These are phyloP conservation scores for Udeniomyces megalosporus DNA, from an alignment of 768 basidiomycete genomes.

Conservation along the genomic window DNA sequence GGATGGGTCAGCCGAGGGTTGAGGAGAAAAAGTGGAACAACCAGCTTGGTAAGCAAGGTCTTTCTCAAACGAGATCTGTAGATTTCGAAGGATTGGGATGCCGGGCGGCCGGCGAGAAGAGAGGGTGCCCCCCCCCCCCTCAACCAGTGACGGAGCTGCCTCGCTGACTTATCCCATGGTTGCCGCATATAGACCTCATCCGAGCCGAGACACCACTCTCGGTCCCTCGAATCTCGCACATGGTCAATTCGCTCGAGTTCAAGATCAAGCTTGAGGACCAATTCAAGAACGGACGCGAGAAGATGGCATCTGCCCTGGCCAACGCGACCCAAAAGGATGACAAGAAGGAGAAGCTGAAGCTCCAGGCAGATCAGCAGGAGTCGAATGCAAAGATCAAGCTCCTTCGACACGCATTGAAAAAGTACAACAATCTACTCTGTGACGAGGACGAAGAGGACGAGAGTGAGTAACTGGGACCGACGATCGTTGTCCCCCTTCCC, in stretches of 20 bases:
- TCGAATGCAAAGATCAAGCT: constrained; percentile 94
- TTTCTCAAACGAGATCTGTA: not conserved
- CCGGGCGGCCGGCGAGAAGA: not conserved
- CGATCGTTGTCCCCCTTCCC: too few relatives aligned
- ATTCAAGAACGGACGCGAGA: constrained; percentile 95
- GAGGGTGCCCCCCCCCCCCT: not conserved
- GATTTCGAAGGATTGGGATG: too few relatives aligned
- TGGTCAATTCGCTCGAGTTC: constrained; percentile 98
- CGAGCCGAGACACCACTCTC: constrained; percentile 95
- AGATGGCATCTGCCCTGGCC: constrained; percentile 85
- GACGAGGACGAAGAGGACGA: constrained; percentile 44
- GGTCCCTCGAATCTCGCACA: constrained; percentile 85
- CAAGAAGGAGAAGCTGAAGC: constrained; percentile 84
- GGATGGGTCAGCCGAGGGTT: constrained; percentile 2
- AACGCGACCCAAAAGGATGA: constrained; percentile 69
- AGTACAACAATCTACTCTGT: constrained; percentile 85
- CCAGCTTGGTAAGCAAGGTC: constrained; percentile 9
- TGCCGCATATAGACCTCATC: constrained; percentile 57
- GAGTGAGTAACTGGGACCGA: constrained; percentile 37
- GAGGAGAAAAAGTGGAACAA: constrained; percentile 14
- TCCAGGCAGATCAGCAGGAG: constrained; percentile 83
- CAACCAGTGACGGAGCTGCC: too few relatives aligned
- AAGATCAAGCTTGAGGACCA: constrained; percentile 96
- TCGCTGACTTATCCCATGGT: not conserved
- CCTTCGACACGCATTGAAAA: constrained; percentile 73